phyloP scores from a whole-genome alignment of 148 eudicot species.

The Drosera capensis region DNA sequence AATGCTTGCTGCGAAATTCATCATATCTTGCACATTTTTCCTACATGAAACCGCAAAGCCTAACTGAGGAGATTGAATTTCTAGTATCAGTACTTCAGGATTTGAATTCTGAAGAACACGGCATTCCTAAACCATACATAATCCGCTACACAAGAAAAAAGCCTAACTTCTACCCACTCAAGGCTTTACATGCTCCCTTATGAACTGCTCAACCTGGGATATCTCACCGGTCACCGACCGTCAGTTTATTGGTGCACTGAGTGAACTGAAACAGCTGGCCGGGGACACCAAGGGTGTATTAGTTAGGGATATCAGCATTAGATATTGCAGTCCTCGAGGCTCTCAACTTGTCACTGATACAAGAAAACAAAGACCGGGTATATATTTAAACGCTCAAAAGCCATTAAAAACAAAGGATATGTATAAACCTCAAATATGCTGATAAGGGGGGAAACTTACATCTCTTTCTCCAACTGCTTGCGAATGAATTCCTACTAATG shows the following conservation, averaged over 20 bases:
- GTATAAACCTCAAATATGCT: no score
- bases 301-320: conserved; percentile 57
- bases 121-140: no score
- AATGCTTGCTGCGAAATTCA: no score
- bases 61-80: no score
- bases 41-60: no score
- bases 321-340: conserved; percentile 67
- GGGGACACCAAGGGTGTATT: conserved; percentile 53
- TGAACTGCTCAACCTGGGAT: conserved; percentile 54
- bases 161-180: no score
- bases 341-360: conserved; percentile 61
- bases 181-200: conserved; percentile 44
- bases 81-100: no score
- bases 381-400: no score
- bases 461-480: conserved; percentile 92
- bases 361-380: not conserved
- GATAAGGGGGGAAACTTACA: conserved; percentile 29
- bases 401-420: no score
- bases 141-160: no score
- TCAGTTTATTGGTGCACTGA: conserved; percentile 62
- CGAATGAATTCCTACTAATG: conserved; percentile 87
- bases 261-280: conserved; percentile 60
- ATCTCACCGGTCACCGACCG: conserved; percentile 51
- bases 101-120: no score
- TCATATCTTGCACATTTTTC: no score